Evolutionary conservation across 192 early-diverging fungal species (phyloP).

Genomic region (Gaertneriomyces semiglobifer): DNA sequence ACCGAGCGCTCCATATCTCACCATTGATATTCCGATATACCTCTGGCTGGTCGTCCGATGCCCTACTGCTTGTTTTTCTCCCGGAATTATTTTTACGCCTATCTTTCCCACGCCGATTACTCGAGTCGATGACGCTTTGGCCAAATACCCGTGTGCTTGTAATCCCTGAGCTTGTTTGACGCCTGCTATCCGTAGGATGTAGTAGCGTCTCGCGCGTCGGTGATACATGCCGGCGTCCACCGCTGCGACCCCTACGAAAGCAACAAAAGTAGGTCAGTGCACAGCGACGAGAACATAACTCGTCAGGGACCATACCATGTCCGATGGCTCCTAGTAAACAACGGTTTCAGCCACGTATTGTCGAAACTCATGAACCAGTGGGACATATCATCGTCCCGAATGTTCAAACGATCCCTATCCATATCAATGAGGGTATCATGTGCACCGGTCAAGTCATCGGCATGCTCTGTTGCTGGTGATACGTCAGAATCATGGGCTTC

Average conservation of each 20-base stretch:
- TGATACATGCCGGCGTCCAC: constrained; percentile 6
- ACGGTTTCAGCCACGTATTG: constrained; percentile 73
- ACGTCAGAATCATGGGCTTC: background rate
- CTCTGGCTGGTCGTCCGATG: too few species aligned
- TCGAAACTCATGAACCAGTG: constrained; percentile 88
- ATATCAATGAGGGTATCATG: constrained; percentile 18
- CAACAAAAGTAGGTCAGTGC: too few species aligned
- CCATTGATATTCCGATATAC: too few species aligned
- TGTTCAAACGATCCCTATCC: constrained; percentile 9
- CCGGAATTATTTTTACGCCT: too few species aligned
- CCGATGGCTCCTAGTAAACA: constrained; percentile 51
- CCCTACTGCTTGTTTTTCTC: too few species aligned
- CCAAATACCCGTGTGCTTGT: too few species aligned
- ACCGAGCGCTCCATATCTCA: too few species aligned
- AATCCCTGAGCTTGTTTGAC: too few species aligned
- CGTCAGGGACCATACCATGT: too few species aligned
- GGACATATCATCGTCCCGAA: constrained; percentile 38
- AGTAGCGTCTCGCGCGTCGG: background rate
- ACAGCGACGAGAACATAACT: too few species aligned
- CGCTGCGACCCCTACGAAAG: background rate
- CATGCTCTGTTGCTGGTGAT: background rate
- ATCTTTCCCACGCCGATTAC: too few species aligned
- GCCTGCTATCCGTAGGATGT: background rate
- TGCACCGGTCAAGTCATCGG: constrained; percentile 5
- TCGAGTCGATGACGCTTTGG: too few species aligned